phyloP scores from a whole-genome alignment of 331 rosid species.

The Dryas integrifolia region DNA sequence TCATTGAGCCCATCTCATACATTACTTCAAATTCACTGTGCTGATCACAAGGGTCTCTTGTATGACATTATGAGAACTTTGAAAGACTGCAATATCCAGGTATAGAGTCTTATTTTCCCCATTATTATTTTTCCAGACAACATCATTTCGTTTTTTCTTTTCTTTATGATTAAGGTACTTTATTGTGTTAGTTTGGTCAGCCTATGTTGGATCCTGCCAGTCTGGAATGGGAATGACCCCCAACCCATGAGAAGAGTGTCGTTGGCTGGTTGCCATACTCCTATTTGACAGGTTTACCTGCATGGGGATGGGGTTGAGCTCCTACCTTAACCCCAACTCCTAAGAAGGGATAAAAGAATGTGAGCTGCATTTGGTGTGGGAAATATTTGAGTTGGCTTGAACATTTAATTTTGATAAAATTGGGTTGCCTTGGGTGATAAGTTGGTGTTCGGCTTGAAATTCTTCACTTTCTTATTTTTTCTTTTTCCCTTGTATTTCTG shows the following conservation, averaged over 20 bases:
- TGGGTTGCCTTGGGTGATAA: not conserved
- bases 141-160: not conserved
- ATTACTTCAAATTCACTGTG: slow-evolving; percentile 60
- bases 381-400: not conserved
- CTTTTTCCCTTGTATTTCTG: not conserved
- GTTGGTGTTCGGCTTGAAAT: not conserved
- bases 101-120: slow-evolving; percentile 27
- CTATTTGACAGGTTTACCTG: slow-evolving; percentile 1
- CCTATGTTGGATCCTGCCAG: not conserved
- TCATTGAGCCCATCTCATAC: slow-evolving; percentile 73
- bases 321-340: slow-evolving; percentile 5
- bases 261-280: not conserved
- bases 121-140: not conserved
- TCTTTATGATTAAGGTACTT: not conserved
- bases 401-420: not conserved
- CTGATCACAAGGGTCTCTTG: slow-evolving; percentile 73
- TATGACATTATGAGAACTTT: slow-evolving; percentile 74
- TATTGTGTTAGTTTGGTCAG: not conserved
- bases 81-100: slow-evolving; percentile 68
- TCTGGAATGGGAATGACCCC: not conserved
- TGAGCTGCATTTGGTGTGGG: not conserved
- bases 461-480: not conserved
- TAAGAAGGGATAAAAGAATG: not conserved
- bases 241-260: not conserved
- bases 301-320: not conserved